Evolutionary conservation across 352 stramenopile genomes (phyloP).

Genomic region (Globisporangium orthogonon): DNA sequence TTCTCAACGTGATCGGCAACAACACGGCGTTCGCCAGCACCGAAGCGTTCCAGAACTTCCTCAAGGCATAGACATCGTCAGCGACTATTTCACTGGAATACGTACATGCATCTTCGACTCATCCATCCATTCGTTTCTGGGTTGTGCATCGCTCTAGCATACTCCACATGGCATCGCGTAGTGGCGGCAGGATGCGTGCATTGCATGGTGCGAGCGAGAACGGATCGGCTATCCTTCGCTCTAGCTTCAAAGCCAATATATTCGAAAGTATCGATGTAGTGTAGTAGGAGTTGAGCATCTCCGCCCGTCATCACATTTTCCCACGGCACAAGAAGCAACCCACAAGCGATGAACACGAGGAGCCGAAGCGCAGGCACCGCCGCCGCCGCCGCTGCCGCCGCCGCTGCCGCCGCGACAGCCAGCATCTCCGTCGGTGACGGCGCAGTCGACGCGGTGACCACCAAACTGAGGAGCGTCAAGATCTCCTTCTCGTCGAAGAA

Average conservation of each 20-base stretch:
- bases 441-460: neutral
- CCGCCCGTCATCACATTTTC: neutral
- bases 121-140: neutral
- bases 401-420: neutral
- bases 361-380: neutral
- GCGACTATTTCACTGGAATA: slow-evolving; percentile 1
- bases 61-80: slow-evolving; percentile 10
- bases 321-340: no score
- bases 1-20: slow-evolving; percentile 67
- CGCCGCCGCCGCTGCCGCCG: neutral
- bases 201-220: no score
- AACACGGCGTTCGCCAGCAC: slow-evolving; percentile 32
- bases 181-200: no score
- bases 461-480: neutral
- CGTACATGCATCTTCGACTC: slow-evolving; percentile 6
- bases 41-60: slow-evolving; percentile 54
- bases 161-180: no score
- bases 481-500: neutral
- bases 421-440: neutral
- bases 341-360: neutral
- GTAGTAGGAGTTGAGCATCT: no score
- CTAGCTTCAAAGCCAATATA: no score
- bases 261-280: no score
- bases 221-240: no score
- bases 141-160: no score